Base-by-base conservation (phyloP, 208 protist genomes). In the Novymonas esmeraldas region DNA sequence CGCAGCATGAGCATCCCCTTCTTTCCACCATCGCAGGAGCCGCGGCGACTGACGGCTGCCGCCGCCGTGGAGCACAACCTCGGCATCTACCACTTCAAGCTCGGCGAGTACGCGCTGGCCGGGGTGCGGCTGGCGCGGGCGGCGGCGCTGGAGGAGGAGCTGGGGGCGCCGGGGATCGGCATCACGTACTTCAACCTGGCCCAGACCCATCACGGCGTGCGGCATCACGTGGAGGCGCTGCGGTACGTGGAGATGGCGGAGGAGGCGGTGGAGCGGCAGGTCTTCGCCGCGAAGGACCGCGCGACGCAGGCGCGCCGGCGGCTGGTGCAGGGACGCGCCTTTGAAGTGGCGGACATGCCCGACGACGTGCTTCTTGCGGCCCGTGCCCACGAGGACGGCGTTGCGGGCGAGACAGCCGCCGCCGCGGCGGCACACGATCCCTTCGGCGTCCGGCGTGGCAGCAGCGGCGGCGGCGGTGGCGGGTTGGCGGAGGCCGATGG, bases 121-220 rank as follows among this genome's bases (percentile, higher is more conserved):
- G 65, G 29, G n/a, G 57, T 73, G 20, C 84, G 79, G 28, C 69
- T 95, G 5, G 38, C 42, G 6, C 67, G 72, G 20, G 75, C 87
- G 13, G 75, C 89, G 34, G 57, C 73, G 38, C 38, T 92, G 20
- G 89, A 95, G 62, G 81, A 87, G 58, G 41, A 74, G 31, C 71
- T 90, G 28, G 48, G 54, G 48, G 81, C 84, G 18, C 60, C 74
- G 13, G 89, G 78, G 13, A 85, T 92, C 31, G 84, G 84, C 38
- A 85, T 95, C 39, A 95, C 89, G 2, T 87, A 87, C 67, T 88
- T 95, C 63, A 95, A 92, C 74, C 64, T 89, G 18, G 89, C 89
- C 10, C 85, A 95, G 61, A 46, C 79, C 2, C 74, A 85, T 58
- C 79, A 84, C 67, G 81, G 78, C 41, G 66, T 78, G 36, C 59